Percentiles rank a stretch among this genome's conserved stretches.
Evolutionary conservation across 2,329 filamentous ascomycete species (phyloP).

Genomic region (Alternaria arborescens): DNA sequence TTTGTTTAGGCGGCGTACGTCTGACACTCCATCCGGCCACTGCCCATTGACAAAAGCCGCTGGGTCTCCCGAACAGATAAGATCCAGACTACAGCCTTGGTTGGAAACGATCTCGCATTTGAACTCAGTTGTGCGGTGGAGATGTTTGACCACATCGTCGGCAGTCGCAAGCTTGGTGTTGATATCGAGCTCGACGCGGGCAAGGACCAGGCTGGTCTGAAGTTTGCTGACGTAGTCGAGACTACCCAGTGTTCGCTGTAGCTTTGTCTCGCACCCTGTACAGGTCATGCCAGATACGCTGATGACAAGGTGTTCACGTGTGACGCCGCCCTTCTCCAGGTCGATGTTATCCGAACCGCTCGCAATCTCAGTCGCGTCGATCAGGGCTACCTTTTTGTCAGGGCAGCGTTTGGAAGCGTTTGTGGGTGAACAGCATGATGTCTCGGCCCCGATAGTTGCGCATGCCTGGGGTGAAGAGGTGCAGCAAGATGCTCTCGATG

Average conservation of each 20-base stretch:
- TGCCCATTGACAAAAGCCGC: slow-evolving; percentile 20
- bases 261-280: slow-evolving; percentile 74
- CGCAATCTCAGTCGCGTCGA: slow-evolving; percentile 1
- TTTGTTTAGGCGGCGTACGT: slow-evolving; percentile 26
- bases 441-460: neutral
- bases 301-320: slow-evolving; percentile 66
- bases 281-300: slow-evolving; percentile 76
- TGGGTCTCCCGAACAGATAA: slow-evolving; percentile 24
- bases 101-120: slow-evolving; percentile 57
- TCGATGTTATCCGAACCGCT: slow-evolving; percentile 10
- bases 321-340: slow-evolving; percentile 32
- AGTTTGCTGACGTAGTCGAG: slow-evolving; percentile 63
- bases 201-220: slow-evolving; percentile 71
- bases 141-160: slow-evolving; percentile 58
- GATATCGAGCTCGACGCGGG: slow-evolving; percentile 71
- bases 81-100: slow-evolving; percentile 36
- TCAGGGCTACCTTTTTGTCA: neutral
- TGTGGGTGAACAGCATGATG: neutral
- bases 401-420: neutral
- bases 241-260: slow-evolving; percentile 61
- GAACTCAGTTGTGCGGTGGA: slow-evolving; percentile 70
- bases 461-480: neutral
- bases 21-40: slow-evolving; percentile 36
- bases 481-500: neutral
- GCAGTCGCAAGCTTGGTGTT: slow-evolving; percentile 43